phyloP scores from a whole-genome alignment of 345 rosid species.

The Populus deltoides region DNA sequence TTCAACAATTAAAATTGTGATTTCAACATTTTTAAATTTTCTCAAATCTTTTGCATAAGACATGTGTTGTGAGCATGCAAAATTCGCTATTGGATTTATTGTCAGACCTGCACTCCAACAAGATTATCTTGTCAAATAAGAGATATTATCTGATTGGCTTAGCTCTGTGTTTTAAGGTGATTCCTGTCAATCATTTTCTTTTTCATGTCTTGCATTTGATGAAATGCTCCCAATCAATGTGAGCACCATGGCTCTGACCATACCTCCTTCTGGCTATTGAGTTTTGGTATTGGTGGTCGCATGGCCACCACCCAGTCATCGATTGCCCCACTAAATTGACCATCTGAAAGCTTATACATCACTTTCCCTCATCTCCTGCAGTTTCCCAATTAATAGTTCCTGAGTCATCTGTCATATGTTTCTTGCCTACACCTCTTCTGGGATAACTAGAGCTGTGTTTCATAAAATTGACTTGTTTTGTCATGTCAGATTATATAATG shows the following conservation, averaged over 20 bases:
- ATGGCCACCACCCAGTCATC: background rate
- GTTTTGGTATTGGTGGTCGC: background rate
- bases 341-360: background rate
- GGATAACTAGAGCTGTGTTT: background rate
- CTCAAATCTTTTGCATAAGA: background rate
- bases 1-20: background rate
- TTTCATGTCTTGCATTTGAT: background rate
- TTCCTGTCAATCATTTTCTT: slow-evolving; percentile 5
- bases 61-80: background rate
- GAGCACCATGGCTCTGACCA: background rate
- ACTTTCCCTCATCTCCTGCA: background rate
- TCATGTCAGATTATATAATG: background rate
- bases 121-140: slow-evolving; percentile 14
- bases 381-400: background rate
- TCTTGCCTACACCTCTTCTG: background rate
- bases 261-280: background rate
- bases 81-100: slow-evolving; percentile 11
- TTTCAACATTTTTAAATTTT: background rate
- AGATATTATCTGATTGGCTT: slow-evolving; percentile 5
- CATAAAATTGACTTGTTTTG: background rate
- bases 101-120: slow-evolving; percentile 12
- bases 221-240: background rate
- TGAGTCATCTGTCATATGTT: background rate
- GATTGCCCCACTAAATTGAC: background rate
- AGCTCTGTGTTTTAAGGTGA: slow-evolving; percentile 18